A percentile compares a stretch with the other conserved stretches of the same genome.
Evolutionary conservation across 805 yeast genomes (phyloP).

Genomic region (Candida railenensis): DNA sequence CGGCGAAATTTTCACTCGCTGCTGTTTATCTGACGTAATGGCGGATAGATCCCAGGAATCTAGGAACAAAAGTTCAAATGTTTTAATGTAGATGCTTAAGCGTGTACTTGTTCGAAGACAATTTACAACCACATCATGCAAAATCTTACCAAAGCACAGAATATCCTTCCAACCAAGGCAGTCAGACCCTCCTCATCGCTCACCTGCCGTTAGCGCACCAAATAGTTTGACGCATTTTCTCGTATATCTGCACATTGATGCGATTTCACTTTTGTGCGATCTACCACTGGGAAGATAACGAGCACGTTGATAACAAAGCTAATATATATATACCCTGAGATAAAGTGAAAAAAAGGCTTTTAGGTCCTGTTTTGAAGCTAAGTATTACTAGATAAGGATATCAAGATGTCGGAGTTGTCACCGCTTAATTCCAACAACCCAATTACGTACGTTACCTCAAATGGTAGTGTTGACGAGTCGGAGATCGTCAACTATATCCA

Average conservation of each 20-base stretch:
- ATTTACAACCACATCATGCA: no score
- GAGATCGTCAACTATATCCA: slow-evolving; percentile 40
- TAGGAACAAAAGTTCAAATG: no score
- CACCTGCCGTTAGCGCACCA: no score
- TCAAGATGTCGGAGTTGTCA: slow-evolving; percentile 1
- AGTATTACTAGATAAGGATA: background rate
- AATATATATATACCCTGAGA: background rate
- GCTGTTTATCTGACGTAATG: background rate
- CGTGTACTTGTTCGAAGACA: no score
- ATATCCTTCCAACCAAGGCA: no score
- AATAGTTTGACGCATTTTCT: no score
- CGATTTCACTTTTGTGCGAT: background rate
- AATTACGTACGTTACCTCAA: slow-evolving; percentile 8
- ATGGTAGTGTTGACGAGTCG: slow-evolving; percentile 22
- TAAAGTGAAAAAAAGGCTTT: background rate
- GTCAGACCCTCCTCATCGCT: no score
- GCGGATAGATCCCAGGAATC: no score
- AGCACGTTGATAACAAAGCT: background rate
- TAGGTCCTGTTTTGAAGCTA: background rate
- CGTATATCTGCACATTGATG: no score
- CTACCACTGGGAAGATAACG: background rate
- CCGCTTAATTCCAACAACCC: slow-evolving; percentile 9
- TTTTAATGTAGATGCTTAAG: no score
- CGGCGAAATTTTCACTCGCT: background rate
- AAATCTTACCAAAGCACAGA: no score